Evolutionary conservation across 2,329 filamentous ascomycete genomes (phyloP), one percentile per base, ranked within the genome.

Genomic region (Xylariomycetidae sp.): DNA sequence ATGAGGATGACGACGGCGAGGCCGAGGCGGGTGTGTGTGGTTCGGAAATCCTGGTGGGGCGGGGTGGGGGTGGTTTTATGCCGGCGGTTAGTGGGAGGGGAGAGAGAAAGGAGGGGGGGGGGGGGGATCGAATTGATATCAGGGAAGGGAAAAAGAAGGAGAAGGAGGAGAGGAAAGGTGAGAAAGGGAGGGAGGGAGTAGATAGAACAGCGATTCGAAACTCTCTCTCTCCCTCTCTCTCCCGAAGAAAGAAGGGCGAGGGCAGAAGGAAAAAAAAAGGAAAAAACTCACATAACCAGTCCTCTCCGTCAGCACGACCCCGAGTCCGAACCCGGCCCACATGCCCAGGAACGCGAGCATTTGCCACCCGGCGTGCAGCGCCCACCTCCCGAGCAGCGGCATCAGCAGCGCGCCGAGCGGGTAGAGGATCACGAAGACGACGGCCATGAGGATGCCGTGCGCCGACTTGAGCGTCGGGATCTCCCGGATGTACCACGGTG

Each of bases 341-440:
- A 82, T 77, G 25, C 68, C 57, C 12, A 73, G 37, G 50, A 78
- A 74, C 27, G 66, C 62, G 11, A 79, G 35, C 2, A 64, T 45
- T 54, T 84, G 80, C 57, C 73, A 70, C 8, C 57, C 57, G 6
- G 66, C 74, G 48, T 84, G 80, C n/a, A 77, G 44, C 33, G 69
- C 51, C 71, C 71, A 80, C 29, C 65, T 72, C 27, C 72, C 69
- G 6, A 79, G 41, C 4, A 81, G 41, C 3, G 77, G 74, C 70
- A 82, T 80, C 25, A 80, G 51, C 4, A 77, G 59, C 7, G 78
- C 67, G 5, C 77, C 80, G 3, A 80, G 44, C 1, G 80, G 80
- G 42, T 79, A 82, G 15, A 79, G 57, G 10, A 74, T 48, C 4
- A 74, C 66, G 43, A 81, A 77, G 13, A 73, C 70, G 28, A 81